Conservation (phyloP, 257 asterid genomes). For the Gentiana dahurica region DNA sequence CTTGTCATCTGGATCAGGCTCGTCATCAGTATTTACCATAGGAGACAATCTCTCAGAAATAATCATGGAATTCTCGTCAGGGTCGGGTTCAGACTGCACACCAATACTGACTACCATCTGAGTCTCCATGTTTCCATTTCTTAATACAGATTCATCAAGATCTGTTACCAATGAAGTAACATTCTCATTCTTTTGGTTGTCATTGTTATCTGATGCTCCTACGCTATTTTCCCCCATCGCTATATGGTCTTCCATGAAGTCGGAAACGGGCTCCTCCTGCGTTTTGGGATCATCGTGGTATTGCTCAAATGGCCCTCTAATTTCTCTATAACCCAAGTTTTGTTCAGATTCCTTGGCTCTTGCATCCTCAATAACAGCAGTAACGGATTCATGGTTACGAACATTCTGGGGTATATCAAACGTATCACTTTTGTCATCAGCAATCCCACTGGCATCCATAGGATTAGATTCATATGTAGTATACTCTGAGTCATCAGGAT, state of each 20-base stretch:
- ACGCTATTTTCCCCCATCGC: conserved; percentile 4
- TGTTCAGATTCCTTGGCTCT: conserved; percentile 24
- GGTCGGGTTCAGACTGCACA: conserved; percentile 23
- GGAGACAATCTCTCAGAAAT: conserved; percentile 6
- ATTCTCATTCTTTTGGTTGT: not conserved
- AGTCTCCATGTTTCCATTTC: conserved; percentile 1
- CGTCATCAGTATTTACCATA: conserved; percentile 26
- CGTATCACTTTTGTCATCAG: conserved; percentile 7
- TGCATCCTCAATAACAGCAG: conserved; percentile 22
- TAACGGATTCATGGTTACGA: conserved; percentile 15
- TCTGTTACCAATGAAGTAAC: conserved; percentile 20
- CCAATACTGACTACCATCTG: conserved; percentile 6
- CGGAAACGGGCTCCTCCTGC: conserved; percentile 21
- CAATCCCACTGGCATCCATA: not conserved
- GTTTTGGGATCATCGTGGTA: conserved; percentile 15
- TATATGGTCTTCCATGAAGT: not conserved
- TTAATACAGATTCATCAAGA: conserved; percentile 21
- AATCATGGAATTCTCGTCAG: conserved; percentile 12
- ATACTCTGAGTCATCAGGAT: conserved; percentile 7
- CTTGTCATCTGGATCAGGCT: conserved; percentile 50
- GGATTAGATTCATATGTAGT: conserved; percentile 8
- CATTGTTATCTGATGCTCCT: conserved; percentile 14
- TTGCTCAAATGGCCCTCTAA: conserved; percentile 2
- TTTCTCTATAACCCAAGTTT: conserved; percentile 9
- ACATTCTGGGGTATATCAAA: conserved; percentile 10